Percentiles rank a stretch among this genome's conserved stretches.
These are phyloP conservation scores for Yarrowia sp. DNA, from an alignment of 805 yeast genomes.

Conservation along the genomic window DNA sequence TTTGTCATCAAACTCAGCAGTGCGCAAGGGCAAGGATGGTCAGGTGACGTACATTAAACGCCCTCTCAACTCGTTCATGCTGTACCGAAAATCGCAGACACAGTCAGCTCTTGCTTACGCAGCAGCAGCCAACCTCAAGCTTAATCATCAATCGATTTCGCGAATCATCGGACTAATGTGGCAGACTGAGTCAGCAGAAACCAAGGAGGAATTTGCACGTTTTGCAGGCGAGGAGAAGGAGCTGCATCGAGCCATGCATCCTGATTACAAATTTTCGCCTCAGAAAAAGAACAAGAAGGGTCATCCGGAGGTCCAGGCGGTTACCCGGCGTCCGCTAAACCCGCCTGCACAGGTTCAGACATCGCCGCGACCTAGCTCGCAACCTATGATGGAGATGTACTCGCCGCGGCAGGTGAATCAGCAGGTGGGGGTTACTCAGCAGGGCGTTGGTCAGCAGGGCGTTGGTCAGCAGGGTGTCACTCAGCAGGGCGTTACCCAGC, in stretches of 20 bases:
- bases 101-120: slow-evolving; percentile 42
- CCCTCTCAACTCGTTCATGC: slow-evolving; percentile 50
- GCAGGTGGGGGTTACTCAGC: not conserved
- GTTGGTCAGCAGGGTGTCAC: no score
- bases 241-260: slow-evolving; percentile 44
- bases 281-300: slow-evolving; percentile 37
- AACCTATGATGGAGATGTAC: not conserved
- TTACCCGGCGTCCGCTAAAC: not conserved
- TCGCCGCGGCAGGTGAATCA: not conserved
- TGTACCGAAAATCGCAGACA: slow-evolving; percentile 47
- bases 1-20: slow-evolving; percentile 12
- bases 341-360: no score
- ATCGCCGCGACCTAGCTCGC: not conserved
- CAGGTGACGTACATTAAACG: slow-evolving; percentile 42
- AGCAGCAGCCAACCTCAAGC: slow-evolving; percentile 36
- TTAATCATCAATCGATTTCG: slow-evolving; percentile 45
- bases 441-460: not conserved
- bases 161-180: slow-evolving; percentile 48
- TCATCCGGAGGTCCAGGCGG: slow-evolving; percentile 8
- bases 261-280: slow-evolving; percentile 48
- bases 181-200: slow-evolving; percentile 44
- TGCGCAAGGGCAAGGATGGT: slow-evolving; percentile 24
- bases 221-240: slow-evolving; percentile 45
- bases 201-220: slow-evolving; percentile 43
- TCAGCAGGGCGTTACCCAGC: not conserved